Conservation (phyloP, 768 basidiomycete genomes). For the Rhizopogon salebrosus region DNA sequence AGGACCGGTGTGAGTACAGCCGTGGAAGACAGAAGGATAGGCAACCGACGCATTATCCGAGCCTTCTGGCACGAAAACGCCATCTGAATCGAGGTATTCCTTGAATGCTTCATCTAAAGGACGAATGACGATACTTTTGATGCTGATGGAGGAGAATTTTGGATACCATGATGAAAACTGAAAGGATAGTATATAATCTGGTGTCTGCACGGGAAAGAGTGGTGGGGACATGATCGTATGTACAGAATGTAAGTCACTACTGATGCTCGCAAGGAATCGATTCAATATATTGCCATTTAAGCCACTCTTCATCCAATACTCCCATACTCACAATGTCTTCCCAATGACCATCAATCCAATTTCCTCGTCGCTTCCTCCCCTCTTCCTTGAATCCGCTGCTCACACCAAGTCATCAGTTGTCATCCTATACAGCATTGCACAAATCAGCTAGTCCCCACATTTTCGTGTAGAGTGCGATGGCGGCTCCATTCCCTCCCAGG, state of each 20-base stretch:
- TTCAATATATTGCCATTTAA: background rate
- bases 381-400: constrained; percentile 30
- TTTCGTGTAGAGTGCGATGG: constrained; percentile 23
- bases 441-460: constrained; percentile 17
- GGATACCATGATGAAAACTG: constrained; percentile 89
- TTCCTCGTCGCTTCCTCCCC: constrained; percentile 24
- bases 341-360: constrained; percentile 28
- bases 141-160: constrained; percentile 51
- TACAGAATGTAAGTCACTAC: no score
- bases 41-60: constrained; percentile 67
- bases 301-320: constrained; percentile 30
- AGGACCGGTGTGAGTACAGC: background rate
- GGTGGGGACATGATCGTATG: background rate
- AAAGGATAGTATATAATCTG: constrained; percentile 57
- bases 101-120: constrained; percentile 61
- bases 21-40: background rate
- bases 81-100: constrained; percentile 75
- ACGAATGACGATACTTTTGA: constrained; percentile 70
- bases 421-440: background rate
- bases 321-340: constrained; percentile 28
- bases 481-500: constrained; percentile 11
- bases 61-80: constrained; percentile 79
- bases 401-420: background rate
- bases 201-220: constrained; percentile 47
- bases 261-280: no score